Conservation (phyloP, 129 eudicot genomes). For the Artemisia argyi region DNA sequence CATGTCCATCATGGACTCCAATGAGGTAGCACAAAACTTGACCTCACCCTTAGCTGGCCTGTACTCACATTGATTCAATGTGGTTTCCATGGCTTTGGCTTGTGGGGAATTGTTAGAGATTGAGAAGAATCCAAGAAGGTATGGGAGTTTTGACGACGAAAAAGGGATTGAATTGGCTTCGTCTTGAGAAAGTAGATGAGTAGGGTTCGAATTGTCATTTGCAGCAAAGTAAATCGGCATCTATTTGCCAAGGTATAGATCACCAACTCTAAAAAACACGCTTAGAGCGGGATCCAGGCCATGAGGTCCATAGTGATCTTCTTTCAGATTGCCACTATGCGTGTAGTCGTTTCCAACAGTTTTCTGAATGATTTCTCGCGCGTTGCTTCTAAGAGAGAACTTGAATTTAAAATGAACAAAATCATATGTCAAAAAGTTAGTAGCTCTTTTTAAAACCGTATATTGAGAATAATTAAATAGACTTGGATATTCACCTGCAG, state of each 20-base stretch:
- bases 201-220: conserved; percentile 47
- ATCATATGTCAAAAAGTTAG: too few relatives aligned
- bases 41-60: conserved; percentile 22
- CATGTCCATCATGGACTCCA: conserved; percentile 39
- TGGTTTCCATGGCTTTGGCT: conserved; percentile 33
- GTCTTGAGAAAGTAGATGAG: conserved; percentile 38
- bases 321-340: too few relatives aligned
- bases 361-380: too few relatives aligned
- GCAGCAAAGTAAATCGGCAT: conserved; percentile 47
- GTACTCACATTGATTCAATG: conserved; percentile 36
- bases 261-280: conserved; percentile 58
- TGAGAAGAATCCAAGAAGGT: conserved; percentile 16
- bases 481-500: too few relatives aligned
- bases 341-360: too few relatives aligned
- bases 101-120: conserved; percentile 25
- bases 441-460: too few relatives aligned
- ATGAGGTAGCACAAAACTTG: conserved; percentile 38
- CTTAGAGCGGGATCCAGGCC: conserved; percentile 53
- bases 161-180: conserved; percentile 35
- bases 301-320: not conserved
- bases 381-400: too few relatives aligned
- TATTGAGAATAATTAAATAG: too few relatives aligned
- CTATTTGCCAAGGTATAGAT: conserved; percentile 30
- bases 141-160: conserved; percentile 24
- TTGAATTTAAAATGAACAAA: too few relatives aligned